phyloP scores from a whole-genome alignment of 768 basidiomycete genomes.

The Tylopilus intermedius region DNA sequence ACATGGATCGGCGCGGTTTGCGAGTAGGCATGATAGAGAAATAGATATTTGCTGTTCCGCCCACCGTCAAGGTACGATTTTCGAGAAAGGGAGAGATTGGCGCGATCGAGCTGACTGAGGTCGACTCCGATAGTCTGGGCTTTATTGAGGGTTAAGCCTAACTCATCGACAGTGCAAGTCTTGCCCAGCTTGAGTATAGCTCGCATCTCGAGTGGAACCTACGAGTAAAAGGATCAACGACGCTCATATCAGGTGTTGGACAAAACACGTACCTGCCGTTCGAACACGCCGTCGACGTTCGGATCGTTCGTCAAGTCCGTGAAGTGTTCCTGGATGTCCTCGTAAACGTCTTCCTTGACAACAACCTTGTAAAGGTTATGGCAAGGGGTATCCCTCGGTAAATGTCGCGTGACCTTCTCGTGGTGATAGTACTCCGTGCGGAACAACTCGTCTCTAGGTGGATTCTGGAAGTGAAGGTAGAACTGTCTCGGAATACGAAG shows the following conservation, averaged over 20 bases:
- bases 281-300: constrained; percentile 91
- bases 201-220: constrained; percentile 82
- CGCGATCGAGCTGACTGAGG: constrained; percentile 70
- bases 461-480: constrained; percentile 82
- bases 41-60: constrained; percentile 65
- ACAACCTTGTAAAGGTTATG: constrained; percentile 77
- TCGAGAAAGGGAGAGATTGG: constrained; percentile 50
- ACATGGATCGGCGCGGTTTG: constrained; percentile 74
- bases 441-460: constrained; percentile 63
- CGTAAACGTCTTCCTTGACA: constrained; percentile 79
- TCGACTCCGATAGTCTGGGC: constrained; percentile 83
- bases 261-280: constrained; percentile 64
- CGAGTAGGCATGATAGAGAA: constrained; percentile 84
- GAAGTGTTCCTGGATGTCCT: constrained; percentile 85
- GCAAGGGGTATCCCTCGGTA: constrained; percentile 76
- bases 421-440: constrained; percentile 60
- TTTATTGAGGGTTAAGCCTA: constrained; percentile 68
- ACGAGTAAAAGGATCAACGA: neutral
- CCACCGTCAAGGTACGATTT: constrained; percentile 74
- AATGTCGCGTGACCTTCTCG: constrained; percentile 67
- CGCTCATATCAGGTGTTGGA: neutral
- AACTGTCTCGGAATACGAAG: constrained; percentile 88
- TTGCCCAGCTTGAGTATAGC: constrained; percentile 81
- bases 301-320: constrained; percentile 90
- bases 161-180: constrained; percentile 64